Evolutionary conservation across 2,329 filamentous ascomycete genomes (phyloP).

Genomic region (Hymenoscyphus repandus): DNA sequence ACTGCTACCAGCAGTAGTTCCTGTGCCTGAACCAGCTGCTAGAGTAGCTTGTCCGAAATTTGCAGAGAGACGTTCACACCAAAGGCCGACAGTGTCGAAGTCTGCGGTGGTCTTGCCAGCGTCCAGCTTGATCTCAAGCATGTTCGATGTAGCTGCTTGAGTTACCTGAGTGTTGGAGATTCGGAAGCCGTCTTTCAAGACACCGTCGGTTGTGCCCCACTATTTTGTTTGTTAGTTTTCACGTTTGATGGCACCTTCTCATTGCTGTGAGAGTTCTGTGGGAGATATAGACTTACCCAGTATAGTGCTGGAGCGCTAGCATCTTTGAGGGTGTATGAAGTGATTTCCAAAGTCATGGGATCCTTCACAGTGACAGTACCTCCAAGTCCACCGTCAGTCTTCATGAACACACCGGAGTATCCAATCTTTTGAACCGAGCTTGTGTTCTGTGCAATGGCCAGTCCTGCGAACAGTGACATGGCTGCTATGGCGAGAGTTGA

Average conservation of each 20-base stretch:
- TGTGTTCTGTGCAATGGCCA: neutral
- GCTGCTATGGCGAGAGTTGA: neutral
- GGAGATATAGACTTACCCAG: conserved; percentile 11
- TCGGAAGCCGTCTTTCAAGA: conserved; percentile 24
- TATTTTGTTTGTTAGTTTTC: neutral
- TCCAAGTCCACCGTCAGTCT: conserved; percentile 25
- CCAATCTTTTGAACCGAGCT: conserved; percentile 10
- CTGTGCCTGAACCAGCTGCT: neutral
- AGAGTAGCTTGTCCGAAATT: conserved; percentile 25
- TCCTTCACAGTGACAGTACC: conserved; percentile 23
- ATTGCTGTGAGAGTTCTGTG: neutral
- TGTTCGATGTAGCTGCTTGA: conserved; percentile 12
- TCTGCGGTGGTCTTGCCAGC: conserved; percentile 23
- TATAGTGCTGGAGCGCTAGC: conserved; percentile 27
- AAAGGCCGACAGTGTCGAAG: conserved; percentile 22
- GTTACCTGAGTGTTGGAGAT: conserved; percentile 25
- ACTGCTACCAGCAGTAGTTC: neutral
- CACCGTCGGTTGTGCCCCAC: conserved; percentile 23
- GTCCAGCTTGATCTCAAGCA: conserved; percentile 23
- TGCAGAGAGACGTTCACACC: conserved; percentile 23
- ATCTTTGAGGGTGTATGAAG: conserved; percentile 23
- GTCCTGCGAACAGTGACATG: neutral
- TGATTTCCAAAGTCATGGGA: conserved; percentile 20
- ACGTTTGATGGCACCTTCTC: too few relatives aligned
- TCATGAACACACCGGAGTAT: conserved; percentile 16